Evolutionary conservation across 495 filamentous ascomycete genomes (phyloP), one percentile per base, ranked within the genome.

Genomic region (Trichoderma parareesei): DNA sequence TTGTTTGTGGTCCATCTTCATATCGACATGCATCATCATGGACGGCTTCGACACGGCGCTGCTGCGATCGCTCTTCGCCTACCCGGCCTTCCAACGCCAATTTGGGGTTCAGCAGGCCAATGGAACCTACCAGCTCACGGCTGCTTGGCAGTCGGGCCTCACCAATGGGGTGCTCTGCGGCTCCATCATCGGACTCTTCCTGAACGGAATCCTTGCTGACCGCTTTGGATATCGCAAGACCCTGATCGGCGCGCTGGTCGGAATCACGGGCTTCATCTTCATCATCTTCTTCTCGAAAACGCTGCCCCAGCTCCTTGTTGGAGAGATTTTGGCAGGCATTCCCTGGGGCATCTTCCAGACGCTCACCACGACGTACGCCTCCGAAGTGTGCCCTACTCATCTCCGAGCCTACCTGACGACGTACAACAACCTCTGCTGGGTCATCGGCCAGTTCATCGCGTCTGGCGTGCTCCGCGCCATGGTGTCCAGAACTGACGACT

Each of bases 351-450:
- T 81, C 53, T 82, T 80, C 69, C 75, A 75, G 60, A 79, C 79
- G 14, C 76, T 81, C 63, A 74, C 76, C 0, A 73, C 76, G 0
- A 70, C 79, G 1, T 83, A 84, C 60, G 77, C 81, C 0, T 81
- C 81, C 11, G 84, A 87, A 66, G 83, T 88, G 60, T 84, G 80
- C 62, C 87, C 87, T 14, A 82, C 88, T 33, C 78, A 81, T 7
- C 76, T 90, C 59, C 81, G 85, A 35, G 76, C 79, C 35, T 87
- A 85, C 65, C 75, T 89, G 43, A 87, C 84, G 1, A 85, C 82
- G 41, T 88, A 86, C 65, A 83, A 88, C 69, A 88, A 88, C 69
- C 80, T 88, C 65, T 88, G 86, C 73, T 90, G 87, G 87, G 84
- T 82, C 40, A 75, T 82, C 40, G 83, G 83, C 13, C 83, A 86